Evolutionary conservation across 805 yeast species (phyloP).

Genomic region (Candida schatavii): DNA sequence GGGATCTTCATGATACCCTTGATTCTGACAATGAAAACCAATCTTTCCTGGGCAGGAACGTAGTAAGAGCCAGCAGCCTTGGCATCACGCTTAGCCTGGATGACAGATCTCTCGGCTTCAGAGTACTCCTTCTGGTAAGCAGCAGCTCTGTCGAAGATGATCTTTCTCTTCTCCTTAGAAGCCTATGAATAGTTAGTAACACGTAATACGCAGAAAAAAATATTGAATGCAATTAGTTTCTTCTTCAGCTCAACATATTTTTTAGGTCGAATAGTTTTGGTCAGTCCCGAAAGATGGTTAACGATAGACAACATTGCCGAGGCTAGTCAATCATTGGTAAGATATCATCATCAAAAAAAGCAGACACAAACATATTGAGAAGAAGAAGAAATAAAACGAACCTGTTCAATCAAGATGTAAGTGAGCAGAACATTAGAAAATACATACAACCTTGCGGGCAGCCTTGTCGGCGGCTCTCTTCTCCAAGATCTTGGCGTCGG

Average conservation of each 20-base stretch:
- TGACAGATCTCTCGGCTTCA: constrained; percentile 84
- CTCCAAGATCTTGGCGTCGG: constrained; percentile 72
- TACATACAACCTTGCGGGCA: constrained; percentile 80
- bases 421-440: constrained; percentile 2
- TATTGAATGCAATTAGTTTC: not conserved
- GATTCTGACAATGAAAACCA: constrained; percentile 95
- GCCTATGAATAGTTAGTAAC: constrained; percentile 40
- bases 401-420: constrained; percentile 1
- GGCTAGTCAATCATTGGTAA: constrained; percentile 55
- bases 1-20: constrained; percentile 99
- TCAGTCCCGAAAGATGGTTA: constrained; percentile 91
- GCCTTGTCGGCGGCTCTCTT: constrained; percentile 77
- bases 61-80: constrained; percentile 92
- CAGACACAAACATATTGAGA: not conserved
- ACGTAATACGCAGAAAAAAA: not conserved
- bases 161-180: constrained; percentile 54
- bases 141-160: constrained; percentile 90
- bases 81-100: constrained; percentile 88
- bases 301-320: constrained; percentile 69
- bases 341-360: constrained; percentile 48
- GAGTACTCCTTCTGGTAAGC: constrained; percentile 94
- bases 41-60: constrained; percentile 92
- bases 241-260: not conserved
- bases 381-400: not conserved
- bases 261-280: constrained; percentile 16